Percentiles rank a stretch among this genome's conserved stretches.
Conservation (phyloP, 129 eudicot genomes). For the Deinandra increscens region DNA sequence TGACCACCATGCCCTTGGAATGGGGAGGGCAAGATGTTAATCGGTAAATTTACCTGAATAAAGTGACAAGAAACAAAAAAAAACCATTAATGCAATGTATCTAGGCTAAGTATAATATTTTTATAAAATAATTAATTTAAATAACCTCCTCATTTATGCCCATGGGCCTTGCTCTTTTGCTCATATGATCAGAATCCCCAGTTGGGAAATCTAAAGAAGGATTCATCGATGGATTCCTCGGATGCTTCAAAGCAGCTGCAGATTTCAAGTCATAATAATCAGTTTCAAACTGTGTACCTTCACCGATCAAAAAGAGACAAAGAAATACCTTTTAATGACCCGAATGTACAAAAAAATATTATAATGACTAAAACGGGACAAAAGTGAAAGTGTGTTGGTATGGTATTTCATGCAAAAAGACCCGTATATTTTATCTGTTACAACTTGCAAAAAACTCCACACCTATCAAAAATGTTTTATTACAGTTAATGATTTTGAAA, state of each 20-base stretch:
- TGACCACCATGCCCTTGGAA: slow-evolving; percentile 67
- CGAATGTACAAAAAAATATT: neutral
- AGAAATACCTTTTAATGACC: neutral
- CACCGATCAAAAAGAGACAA: neutral
- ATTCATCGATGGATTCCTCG: slow-evolving; percentile 69
- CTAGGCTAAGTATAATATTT: neutral
- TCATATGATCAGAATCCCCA: slow-evolving; percentile 75
- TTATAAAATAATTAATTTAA: neutral
- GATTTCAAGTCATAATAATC: neutral
- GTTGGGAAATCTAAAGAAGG: slow-evolving; percentile 76
- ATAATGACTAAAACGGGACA: no score
- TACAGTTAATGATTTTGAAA: neutral
- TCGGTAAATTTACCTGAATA: slow-evolving; percentile 70
- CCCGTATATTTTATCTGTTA: no score
- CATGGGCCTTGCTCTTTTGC: slow-evolving; percentile 74
- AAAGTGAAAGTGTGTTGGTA: no score
- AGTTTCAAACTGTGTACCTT: no score
- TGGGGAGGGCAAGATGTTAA: slow-evolving; percentile 66
- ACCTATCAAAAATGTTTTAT: neutral
- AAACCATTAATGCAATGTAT: neutral
- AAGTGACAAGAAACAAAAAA: slow-evolving; percentile 3
- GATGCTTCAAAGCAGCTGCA: slow-evolving; percentile 85
- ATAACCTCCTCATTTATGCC: slow-evolving; percentile 81
- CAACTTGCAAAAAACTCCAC: no score
- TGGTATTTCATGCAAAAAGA: no score